These are phyloP conservation scores for Tolypocladium nubicola DNA, from an alignment of 2,329 filamentous ascomycete species.

Conservation along the genomic window DNA sequence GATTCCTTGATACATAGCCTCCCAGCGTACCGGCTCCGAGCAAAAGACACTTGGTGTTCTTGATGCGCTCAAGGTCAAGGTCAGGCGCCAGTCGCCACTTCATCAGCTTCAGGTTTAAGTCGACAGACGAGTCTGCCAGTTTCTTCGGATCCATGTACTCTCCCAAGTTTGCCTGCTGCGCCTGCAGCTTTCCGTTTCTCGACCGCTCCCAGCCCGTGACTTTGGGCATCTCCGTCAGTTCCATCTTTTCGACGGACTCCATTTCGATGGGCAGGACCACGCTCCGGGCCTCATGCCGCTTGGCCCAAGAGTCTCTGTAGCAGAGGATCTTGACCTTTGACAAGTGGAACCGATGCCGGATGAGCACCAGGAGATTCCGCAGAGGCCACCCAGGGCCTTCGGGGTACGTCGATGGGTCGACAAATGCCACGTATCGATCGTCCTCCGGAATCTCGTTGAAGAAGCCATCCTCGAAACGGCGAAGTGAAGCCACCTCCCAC, in stretches of 20 bases:
- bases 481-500: constrained; percentile 71
- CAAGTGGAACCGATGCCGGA: constrained; percentile 72
- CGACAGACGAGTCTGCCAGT: constrained; percentile 86
- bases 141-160: constrained; percentile 88
- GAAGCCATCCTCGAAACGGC: constrained; percentile 76
- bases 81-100: constrained; percentile 94
- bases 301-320: constrained; percentile 74
- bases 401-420: constrained; percentile 83
- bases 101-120: constrained; percentile 95
- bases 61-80: constrained; percentile 79
- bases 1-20: constrained; percentile 81
- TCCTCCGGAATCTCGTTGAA: constrained; percentile 62
- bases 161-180: constrained; percentile 70
- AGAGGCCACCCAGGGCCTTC: constrained; percentile 88
- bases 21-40: constrained; percentile 89
- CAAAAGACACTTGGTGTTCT: constrained; percentile 79
- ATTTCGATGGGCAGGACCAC: constrained; percentile 61
- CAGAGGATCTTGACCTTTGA: constrained; percentile 74
- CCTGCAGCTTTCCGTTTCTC: constrained; percentile 62
- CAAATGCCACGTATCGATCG: constrained; percentile 77
- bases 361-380: constrained; percentile 75
- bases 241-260: constrained; percentile 33
- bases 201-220: constrained; percentile 94
- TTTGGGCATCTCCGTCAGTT: constrained; percentile 59
- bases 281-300: constrained; percentile 71